These are phyloP conservation scores for Pestalotiopsis sp. DNA, from an alignment of 2,329 filamentous ascomycete genomes.

Conservation along the genomic window DNA sequence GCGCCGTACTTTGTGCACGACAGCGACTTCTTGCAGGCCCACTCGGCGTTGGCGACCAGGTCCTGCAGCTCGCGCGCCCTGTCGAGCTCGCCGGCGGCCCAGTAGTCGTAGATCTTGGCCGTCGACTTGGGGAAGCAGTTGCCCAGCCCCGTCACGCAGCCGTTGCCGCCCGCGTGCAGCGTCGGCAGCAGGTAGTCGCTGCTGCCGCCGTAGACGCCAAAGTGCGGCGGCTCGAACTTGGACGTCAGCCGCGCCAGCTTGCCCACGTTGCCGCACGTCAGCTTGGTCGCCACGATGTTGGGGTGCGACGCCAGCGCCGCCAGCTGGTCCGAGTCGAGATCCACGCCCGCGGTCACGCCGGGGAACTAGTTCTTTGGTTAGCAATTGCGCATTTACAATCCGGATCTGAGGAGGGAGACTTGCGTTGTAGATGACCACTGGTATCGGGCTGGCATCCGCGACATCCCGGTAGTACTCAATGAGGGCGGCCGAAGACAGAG, in stretches of 20 bases:
- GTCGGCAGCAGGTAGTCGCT: constrained; percentile 46
- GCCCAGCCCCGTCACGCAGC: constrained; percentile 48
- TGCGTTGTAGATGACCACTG: constrained; percentile 31
- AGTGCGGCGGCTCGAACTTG: constrained; percentile 39
- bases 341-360: constrained; percentile 33
- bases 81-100: constrained; percentile 37
- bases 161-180: constrained; percentile 40
- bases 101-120: constrained; percentile 42
- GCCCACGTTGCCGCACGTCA: constrained; percentile 31
- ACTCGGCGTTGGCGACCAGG: constrained; percentile 48
- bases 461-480: constrained; percentile 40
- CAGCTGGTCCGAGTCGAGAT: constrained; percentile 29
- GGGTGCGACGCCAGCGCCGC: constrained; percentile 26
- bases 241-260: constrained; percentile 34
- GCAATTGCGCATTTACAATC: background rate
- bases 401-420: constrained; percentile 14
- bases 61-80: constrained; percentile 44
- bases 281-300: constrained; percentile 30
- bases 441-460: constrained; percentile 35
- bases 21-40: constrained; percentile 53
- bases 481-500: constrained; percentile 35
- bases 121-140: constrained; percentile 49
- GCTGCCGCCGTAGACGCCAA: constrained; percentile 46
- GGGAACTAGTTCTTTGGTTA: constrained; percentile 27
- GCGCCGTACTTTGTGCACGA: constrained; percentile 49